These are phyloP conservation scores for Solanum hybrid DNA, from an alignment of 305 asterid genomes.

Conservation along the genomic window DNA sequence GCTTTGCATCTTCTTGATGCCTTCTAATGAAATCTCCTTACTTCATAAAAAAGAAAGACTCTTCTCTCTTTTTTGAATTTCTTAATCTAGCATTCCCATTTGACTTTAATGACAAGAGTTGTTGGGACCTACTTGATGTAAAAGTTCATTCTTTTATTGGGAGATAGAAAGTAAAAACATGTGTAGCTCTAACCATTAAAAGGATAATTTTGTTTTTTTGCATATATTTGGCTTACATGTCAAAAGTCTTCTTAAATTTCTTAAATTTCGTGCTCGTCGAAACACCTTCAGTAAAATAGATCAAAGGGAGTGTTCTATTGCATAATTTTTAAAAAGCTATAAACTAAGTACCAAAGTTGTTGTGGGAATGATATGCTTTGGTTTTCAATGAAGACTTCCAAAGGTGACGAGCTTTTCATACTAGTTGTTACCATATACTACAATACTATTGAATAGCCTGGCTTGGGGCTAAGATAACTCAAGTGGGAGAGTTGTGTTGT, in stretches of 20 bases:
- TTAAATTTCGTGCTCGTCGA: background rate
- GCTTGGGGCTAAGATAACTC: background rate
- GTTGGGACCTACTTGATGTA: background rate
- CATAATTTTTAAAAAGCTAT: background rate
- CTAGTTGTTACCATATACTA: background rate
- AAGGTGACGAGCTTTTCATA: background rate
- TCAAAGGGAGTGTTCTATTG: background rate
- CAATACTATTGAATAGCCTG: background rate
- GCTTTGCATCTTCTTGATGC: background rate
- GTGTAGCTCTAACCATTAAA: background rate
- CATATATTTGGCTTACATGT: background rate
- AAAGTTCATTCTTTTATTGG: background rate
- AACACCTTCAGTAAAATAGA: background rate
- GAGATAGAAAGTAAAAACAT: background rate
- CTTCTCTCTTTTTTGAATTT: background rate
- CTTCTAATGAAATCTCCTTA: background rate
- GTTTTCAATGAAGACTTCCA: background rate
- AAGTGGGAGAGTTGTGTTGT: background rate
- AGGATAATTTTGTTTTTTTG: background rate
- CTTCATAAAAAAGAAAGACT: background rate
- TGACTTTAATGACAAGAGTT: background rate
- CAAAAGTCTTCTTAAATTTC: background rate
- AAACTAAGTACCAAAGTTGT: background rate
- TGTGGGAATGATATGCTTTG: background rate
- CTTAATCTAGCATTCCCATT: background rate